These are phyloP conservation scores for Colletotrichum orchidophilum DNA, from an alignment of 2,329 filamentous ascomycete genomes.

Conservation along the genomic window DNA sequence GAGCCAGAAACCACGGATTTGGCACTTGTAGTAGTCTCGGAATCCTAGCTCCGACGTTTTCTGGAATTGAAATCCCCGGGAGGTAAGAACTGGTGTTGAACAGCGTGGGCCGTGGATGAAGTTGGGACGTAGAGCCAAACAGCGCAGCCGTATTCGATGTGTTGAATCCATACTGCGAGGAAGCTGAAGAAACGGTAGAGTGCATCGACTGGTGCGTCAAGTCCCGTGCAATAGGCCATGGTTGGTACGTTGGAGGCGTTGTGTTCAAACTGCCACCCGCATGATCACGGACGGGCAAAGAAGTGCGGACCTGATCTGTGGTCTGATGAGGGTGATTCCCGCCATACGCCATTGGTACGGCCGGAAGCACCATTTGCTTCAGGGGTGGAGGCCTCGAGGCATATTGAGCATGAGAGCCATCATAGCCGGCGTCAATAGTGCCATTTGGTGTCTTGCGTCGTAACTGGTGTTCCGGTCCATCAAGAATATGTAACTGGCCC, in stretches of 20 bases:
- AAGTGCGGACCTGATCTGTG: slow-evolving; percentile 1
- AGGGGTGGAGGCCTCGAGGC: slow-evolving; percentile 77
- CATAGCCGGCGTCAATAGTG: slow-evolving; percentile 91
- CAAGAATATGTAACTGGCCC: slow-evolving; percentile 33
- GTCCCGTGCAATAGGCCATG: slow-evolving; percentile 12
- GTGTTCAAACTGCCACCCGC: not conserved
- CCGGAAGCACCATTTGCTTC: slow-evolving; percentile 85
- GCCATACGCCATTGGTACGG: slow-evolving; percentile 40
- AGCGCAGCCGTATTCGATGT: not conserved
- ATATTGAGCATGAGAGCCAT: slow-evolving; percentile 81
- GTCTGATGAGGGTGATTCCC: slow-evolving; percentile 33
- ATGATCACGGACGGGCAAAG: not conserved
- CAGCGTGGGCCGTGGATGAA: not conserved
- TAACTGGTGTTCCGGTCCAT: slow-evolving; percentile 76
- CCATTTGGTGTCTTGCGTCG: slow-evolving; percentile 93
- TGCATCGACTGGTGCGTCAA: not conserved
- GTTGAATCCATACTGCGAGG: slow-evolving; percentile 6
- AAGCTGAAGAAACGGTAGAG: not conserved
- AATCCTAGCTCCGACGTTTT: not conserved
- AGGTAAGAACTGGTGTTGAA: slow-evolving; percentile 1
- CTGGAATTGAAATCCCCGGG: not conserved
- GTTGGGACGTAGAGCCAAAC: not conserved
- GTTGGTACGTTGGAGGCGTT: slow-evolving; percentile 4
- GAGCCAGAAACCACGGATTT: slow-evolving; percentile 11
- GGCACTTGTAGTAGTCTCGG: slow-evolving; percentile 10